Evolutionary conservation across 768 basidiomycete species (phyloP).

Genomic region (Kwoniella mangroviensis): DNA sequence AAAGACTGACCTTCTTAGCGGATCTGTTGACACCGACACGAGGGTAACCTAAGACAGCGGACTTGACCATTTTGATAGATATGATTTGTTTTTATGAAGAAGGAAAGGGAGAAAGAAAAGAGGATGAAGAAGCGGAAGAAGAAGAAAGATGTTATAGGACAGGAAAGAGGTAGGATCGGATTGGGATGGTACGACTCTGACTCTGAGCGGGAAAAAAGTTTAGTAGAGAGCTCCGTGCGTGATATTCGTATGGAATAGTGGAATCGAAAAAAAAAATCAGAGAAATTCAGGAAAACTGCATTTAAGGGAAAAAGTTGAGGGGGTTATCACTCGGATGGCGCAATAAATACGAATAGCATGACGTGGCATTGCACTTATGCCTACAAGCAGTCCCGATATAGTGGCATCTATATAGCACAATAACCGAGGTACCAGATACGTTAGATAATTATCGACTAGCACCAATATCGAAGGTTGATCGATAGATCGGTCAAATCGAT

Average conservation of each 20-base stretch:
- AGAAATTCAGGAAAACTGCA: background rate
- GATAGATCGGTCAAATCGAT: background rate
- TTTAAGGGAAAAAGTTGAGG: background rate
- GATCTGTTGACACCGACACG: constrained; percentile 71
- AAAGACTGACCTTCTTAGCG: constrained; percentile 42
- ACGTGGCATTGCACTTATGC: background rate
- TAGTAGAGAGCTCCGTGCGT: background rate
- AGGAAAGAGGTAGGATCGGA: constrained; percentile 10
- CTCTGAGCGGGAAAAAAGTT: constrained; percentile 2
- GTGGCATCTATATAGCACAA: background rate
- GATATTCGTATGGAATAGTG: background rate
- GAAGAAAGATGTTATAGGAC: constrained; percentile 32
- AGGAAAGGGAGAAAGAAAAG: constrained; percentile 21
- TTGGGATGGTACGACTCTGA: background rate
- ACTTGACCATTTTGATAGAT: constrained; percentile 66
- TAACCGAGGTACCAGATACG: background rate
- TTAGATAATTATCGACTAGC: too few relatives aligned
- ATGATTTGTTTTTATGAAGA: constrained; percentile 13
- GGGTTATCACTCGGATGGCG: constrained; percentile 1
- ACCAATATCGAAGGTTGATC: background rate
- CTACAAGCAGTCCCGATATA: background rate
- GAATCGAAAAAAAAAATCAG: background rate
- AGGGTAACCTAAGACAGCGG: constrained; percentile 89
- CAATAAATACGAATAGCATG: background rate
- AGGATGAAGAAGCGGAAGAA: constrained; percentile 23